Evolutionary conservation across 495 filamentous ascomycete genomes (phyloP), one percentile per base, ranked within the genome.

Genomic region (Pseudomonodictys pantanalensis): DNA sequence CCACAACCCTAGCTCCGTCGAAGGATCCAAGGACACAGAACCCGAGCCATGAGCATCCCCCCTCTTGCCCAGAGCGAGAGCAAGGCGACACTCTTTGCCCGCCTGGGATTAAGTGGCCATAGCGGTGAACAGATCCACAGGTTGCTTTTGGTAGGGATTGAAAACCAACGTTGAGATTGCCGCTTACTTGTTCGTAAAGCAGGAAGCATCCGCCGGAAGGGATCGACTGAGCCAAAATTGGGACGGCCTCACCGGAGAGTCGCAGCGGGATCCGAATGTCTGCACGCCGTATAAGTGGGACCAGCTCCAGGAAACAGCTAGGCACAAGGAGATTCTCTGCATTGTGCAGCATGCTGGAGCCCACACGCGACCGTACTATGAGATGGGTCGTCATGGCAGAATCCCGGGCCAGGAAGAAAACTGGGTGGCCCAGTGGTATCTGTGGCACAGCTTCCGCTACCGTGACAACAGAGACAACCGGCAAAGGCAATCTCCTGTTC

Each of bases 401-500:
- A 67, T 60, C 2, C 49, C 54, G 10, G 53, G 65, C 5, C 64
- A 71, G 26, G 64, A 72, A 46, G 72, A 75, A 20, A 75, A 75
- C 39, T 75, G 72, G 72, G 68, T 73, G 0, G 69, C 69, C 29
- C 50, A 62, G 1, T 75, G 72, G 72, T 68, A 60, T 45, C 64
- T 75, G 6, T 75, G 71, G 71, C 72, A 75, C 57, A 67, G 71
- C 32, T 75, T 75, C 52, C 71, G 72, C n/a, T 68, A 73, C 45
- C 71, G 68, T 15, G 71, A 75, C 60, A 71, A 69, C 46, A 62
- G 72, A 23, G 64, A 69, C 51, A 33, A 43, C 35, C 18, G 32
- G 12, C 48, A 35, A 43, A 15, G 26, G 56, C 22, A 15, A 25
- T n/a, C n/a, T n/a, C n/a, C n/a, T n/a, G n/a, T n/a, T n/a, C n/a